Conservation (phyloP, 148 eudicot genomes). For the Simmondsia chinensis region DNA sequence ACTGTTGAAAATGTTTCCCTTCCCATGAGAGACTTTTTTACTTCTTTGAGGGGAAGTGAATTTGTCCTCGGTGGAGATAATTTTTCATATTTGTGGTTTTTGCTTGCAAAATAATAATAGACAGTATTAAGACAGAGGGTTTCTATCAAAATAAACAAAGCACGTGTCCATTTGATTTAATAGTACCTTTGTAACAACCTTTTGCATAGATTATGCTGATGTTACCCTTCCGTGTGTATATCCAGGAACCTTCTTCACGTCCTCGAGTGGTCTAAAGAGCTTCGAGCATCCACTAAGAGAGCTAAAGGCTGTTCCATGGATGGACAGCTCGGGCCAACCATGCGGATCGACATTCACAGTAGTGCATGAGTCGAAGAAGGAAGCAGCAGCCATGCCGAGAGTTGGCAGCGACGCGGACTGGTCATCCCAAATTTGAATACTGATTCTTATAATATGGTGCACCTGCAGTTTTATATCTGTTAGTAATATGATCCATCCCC, state of each 20-base stretch:
- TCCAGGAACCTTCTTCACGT: slow-evolving; percentile 71
- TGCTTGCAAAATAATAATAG: no score
- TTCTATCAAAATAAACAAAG: no score
- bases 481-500: no score
- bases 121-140: no score
- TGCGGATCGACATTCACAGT: slow-evolving; percentile 67
- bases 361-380: slow-evolving; percentile 41
- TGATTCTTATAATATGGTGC: no score
- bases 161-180: no score
- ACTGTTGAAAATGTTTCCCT: no score
- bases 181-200: not conserved
- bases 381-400: slow-evolving; percentile 52
- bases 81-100: no score
- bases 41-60: no score
- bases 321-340: slow-evolving; percentile 59
- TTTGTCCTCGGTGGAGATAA: no score
- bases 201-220: not conserved
- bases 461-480: no score
- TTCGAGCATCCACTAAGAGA: slow-evolving; percentile 63
- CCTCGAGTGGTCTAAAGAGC: slow-evolving; percentile 65
- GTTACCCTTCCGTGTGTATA: not conserved
- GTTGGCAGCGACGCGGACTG: slow-evolving; percentile 83
- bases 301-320: slow-evolving; percentile 69
- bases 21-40: no score
- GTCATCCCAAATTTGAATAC: slow-evolving; percentile 31